Evolutionary conservation across 2,329 filamentous ascomycete species (phyloP), one percentile per base, ranked within the genome.

Genomic region (Davidsoniella neocaledoniae): DNA sequence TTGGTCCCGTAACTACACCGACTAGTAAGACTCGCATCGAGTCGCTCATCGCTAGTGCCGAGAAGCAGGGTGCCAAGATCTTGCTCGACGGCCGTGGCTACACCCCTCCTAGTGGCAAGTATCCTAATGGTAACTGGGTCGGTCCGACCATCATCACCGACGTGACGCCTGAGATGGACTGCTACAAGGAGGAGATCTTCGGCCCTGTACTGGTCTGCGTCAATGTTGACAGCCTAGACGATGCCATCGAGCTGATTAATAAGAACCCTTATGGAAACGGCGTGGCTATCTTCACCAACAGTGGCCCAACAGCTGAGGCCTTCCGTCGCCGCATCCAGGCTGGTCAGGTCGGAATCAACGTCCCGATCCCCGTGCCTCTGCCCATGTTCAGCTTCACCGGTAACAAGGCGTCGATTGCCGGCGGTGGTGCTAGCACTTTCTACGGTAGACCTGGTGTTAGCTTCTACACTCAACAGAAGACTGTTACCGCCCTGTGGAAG

Each of bases 391-490:
- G 74, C 50, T 83, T 83, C 63, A 83, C 79, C 25, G 79, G 78
- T 42, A 83, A 83, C 70, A 90, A 98, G 80, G 88, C 83, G 74
- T 86, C 80, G 60, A 73, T 96, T 51, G 91, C 91, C 0, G 91
- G 90, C 49, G 88, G 88, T 48, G 90, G 91, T 54, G 83, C 85
- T 37, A 94, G 77, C 68, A 94, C 87, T 14, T 96, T 98, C 64
- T 98, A 98, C 67, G 91, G 91, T 57, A 83, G 85, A 66, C 86
- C 87, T 0, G 91, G 90, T 21, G 67, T 98, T 62, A 81, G 84
- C 62, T 98, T 98, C 63, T 96, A 94, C 67, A 98, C 91, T 2
- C 91, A 96, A 69, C 76, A 84, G 62, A 96, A 98, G 83, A 98
- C 91, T 2, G 91, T 98, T 45, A 98, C 91, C 48, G 82, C 86